A percentile compares a stretch with the other conserved stretches of the same genome.
These are phyloP conservation scores for Plantago lanceolata DNA, from an alignment of 305 asterid species.

Conservation along the genomic window DNA sequence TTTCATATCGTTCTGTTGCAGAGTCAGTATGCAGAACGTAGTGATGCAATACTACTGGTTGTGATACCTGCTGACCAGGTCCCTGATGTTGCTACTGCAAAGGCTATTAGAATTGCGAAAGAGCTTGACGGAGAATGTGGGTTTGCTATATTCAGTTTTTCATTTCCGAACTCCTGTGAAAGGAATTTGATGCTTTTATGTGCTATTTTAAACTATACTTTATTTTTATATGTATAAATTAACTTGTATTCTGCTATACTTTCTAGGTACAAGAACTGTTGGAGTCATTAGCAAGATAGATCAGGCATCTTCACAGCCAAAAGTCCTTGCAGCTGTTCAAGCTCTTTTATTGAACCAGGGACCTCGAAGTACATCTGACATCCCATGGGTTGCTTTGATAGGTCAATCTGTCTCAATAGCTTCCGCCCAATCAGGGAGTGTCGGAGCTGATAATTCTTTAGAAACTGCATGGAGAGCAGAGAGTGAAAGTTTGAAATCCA, in stretches of 20 bases:
- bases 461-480: constrained; percentile 77
- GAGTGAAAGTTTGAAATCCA: constrained; percentile 57
- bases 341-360: constrained; percentile 61
- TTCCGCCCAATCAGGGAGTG: constrained; percentile 55
- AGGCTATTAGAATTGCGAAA: constrained; percentile 76
- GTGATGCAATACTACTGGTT: constrained; percentile 74
- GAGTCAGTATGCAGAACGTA: constrained; percentile 72
- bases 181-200: neutral
- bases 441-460: constrained; percentile 53
- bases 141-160: constrained; percentile 31
- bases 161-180: constrained; percentile 13
- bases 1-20: constrained; percentile 28
- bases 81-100: constrained; percentile 70
- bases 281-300: constrained; percentile 72
- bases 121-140: constrained; percentile 81
- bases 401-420: constrained; percentile 72
- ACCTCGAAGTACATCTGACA: constrained; percentile 63
- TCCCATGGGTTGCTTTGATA: constrained; percentile 74
- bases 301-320: constrained; percentile 64
- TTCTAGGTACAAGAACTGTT: constrained; percentile 63
- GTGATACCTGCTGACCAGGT: constrained; percentile 83
- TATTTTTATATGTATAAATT: constrained; percentile 6
- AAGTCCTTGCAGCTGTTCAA: constrained; percentile 63
- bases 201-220: constrained; percentile 9
- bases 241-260: neutral